Evolutionary conservation across 192 early-diverging fungal species (phyloP), one percentile per base, ranked within the genome.

Genomic region (Paraglomus occultum): DNA sequence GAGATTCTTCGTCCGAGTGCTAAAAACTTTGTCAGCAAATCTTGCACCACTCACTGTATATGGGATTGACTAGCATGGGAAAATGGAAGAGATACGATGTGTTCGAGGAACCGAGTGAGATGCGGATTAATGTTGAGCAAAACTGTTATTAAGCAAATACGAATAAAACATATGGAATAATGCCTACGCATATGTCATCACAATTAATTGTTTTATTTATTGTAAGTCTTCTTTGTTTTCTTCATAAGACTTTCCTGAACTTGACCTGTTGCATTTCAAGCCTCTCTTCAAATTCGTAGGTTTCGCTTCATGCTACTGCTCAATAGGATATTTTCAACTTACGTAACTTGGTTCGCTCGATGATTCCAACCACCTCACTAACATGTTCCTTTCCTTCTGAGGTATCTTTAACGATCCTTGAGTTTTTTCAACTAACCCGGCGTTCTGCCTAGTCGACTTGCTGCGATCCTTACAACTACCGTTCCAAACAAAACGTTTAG

Each of bases 191-290:
- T n/a, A n/a, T n/a, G n/a, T n/a, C n/a, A n/a, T 15, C 42, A 7
- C 40, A 49, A 64, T 48, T 5, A 31, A 73, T 11, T 7, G 44
- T 61, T 14, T 82, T 77, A 47, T 73, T 53, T 38, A 79, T 23
- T 82, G 80, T 45, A 82, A 72, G 15, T 72, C 74, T 11, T 76
- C 74, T 63, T 73, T 79, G 49, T 85, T 77, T 82, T 80, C 65
- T 80, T 72, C 15, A 65, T 64, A 14, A 74, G 71, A 38, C 52
- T 73, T n/a, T 78, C 75, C n/a, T 79, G 70, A 53, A 70, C 73
- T 43, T 71, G 31, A 39, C 77, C 75, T 17, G 75, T 80, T 23
- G 75, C 71, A 22, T 76, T 73, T 5, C 63, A 58, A 0, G 77
- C n/a, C n/a, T n/a, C n/a, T n/a, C n/a, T n/a, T n/a, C n/a, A n/a